Conservation (phyloP, 1,139 yeast species). For the Hemisphaericaspora subhashii region DNA sequence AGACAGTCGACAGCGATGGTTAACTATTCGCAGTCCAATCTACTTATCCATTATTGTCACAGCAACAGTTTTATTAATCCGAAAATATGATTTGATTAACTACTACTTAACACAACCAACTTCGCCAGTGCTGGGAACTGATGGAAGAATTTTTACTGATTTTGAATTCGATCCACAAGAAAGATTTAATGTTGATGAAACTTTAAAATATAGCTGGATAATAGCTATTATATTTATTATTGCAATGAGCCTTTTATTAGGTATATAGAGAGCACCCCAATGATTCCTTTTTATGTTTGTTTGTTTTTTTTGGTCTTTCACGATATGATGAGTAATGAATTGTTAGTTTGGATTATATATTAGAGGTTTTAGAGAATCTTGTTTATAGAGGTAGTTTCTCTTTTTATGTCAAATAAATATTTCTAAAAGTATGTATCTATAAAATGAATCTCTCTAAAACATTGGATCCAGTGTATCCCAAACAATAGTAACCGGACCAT, state of each 20-base stretch:
- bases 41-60: background rate
- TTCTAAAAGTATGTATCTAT: background rate
- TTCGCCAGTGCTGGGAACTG: background rate
- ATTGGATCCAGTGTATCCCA: conserved; percentile 57
- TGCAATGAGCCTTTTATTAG: background rate
- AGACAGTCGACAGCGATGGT: background rate
- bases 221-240: conserved; percentile 1
- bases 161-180: conserved; percentile 23
- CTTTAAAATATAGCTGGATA: conserved; percentile 13
- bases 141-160: conserved; percentile 9
- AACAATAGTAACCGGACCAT: conserved; percentile 77
- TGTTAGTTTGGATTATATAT: background rate
- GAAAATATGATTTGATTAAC: conserved; percentile 3
- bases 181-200: conserved; percentile 21
- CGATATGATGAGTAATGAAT: background rate
- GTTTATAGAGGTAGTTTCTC: background rate
- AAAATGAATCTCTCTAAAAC: too few relatives aligned
- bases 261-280: background rate
- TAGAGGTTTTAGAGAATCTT: background rate
- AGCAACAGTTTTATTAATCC: conserved; percentile 3
- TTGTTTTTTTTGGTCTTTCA: too few relatives aligned
- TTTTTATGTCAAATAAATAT: background rate
- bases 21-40: background rate
- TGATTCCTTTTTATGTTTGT: background rate
- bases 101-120: background rate